These are phyloP conservation scores for Coemansia sp. DNA, from an alignment of 192 early-diverging fungal species.

Conservation along the genomic window DNA sequence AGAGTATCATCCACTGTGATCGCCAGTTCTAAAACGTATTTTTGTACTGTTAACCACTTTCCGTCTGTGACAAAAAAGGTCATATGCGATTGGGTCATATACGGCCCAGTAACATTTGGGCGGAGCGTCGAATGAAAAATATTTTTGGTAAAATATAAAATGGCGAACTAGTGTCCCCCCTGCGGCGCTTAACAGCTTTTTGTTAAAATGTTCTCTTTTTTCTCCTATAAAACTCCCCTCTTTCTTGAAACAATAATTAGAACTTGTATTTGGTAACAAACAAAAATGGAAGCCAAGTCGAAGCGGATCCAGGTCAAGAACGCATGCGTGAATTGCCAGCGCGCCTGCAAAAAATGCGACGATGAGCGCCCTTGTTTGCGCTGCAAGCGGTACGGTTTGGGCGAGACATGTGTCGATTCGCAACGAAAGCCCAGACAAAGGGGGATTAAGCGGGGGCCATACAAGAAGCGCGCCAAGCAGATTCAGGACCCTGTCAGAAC, in stretches of 20 bases:
- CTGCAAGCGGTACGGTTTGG: conserved; percentile 73
- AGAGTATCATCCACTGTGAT: conserved; percentile 43
- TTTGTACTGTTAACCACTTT: neutral
- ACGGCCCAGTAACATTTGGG: conserved; percentile 1
- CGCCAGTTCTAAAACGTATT: conserved; percentile 10
- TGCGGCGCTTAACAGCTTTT: too few species aligned
- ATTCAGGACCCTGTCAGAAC: neutral
- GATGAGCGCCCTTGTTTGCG: conserved; percentile 80
- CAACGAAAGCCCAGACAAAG: conserved; percentile 78
- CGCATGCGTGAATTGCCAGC: conserved; percentile 86
- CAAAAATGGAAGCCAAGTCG: neutral
- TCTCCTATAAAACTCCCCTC: neutral
- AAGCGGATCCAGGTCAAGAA: conserved; percentile 88
- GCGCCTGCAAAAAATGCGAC: conserved; percentile 92
- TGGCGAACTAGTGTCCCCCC: neutral
- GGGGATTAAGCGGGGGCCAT: conserved; percentile 84
- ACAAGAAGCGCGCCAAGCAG: conserved; percentile 59
- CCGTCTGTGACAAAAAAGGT: too few species aligned
- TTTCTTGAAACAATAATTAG: neutral
- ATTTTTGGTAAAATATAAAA: too few species aligned
- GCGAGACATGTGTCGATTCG: conserved; percentile 72
- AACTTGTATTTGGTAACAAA: too few species aligned
- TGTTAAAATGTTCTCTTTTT: conserved; percentile 2
- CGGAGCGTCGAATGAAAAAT: neutral
- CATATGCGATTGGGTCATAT: neutral